These are phyloP conservation scores for Apiospora koreana DNA, from an alignment of 2,329 filamentous ascomycete species.

Conservation along the genomic window DNA sequence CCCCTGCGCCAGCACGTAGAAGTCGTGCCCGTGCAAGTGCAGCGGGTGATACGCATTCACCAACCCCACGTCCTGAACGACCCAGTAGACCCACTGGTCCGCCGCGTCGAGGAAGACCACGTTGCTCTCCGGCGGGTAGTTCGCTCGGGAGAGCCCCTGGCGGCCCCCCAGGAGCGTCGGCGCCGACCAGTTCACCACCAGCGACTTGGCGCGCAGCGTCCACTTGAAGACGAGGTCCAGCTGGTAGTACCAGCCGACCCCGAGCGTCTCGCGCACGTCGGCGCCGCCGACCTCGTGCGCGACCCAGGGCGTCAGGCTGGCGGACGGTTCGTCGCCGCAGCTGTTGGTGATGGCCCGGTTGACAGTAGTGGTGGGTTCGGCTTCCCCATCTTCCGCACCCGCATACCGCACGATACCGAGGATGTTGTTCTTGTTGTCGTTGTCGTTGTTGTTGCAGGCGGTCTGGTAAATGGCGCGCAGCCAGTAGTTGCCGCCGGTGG, in stretches of 20 bases:
- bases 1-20: conserved; percentile 33
- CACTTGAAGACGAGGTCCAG: conserved; percentile 38
- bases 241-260: conserved; percentile 24
- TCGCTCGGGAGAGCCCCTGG: conserved; percentile 20
- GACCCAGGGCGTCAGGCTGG: conserved; percentile 32
- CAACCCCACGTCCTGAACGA: conserved; percentile 19
- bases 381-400: neutral
- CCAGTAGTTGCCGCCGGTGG: conserved; percentile 42
- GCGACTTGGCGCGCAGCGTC: conserved; percentile 44
- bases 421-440: conserved; percentile 35
- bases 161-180: conserved; percentile 28
- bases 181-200: conserved; percentile 44
- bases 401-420: neutral
- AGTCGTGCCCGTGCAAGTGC: conserved; percentile 42
- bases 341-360: conserved; percentile 5
- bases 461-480: conserved; percentile 43
- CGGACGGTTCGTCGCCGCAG: conserved; percentile 36
- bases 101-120: conserved; percentile 22
- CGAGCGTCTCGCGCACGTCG: conserved; percentile 12
- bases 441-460: conserved; percentile 37
- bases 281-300: conserved; percentile 25
- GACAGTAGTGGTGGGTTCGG: conserved; percentile 12
- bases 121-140: conserved; percentile 13
- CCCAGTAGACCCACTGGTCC: conserved; percentile 29
- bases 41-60: conserved; percentile 33